A percentile compares a stretch with the other conserved stretches of the same genome.
Evolutionary conservation across 1,284 basidiomycete species (phyloP).

Genomic region (Lentinula novae-zelandiae): DNA sequence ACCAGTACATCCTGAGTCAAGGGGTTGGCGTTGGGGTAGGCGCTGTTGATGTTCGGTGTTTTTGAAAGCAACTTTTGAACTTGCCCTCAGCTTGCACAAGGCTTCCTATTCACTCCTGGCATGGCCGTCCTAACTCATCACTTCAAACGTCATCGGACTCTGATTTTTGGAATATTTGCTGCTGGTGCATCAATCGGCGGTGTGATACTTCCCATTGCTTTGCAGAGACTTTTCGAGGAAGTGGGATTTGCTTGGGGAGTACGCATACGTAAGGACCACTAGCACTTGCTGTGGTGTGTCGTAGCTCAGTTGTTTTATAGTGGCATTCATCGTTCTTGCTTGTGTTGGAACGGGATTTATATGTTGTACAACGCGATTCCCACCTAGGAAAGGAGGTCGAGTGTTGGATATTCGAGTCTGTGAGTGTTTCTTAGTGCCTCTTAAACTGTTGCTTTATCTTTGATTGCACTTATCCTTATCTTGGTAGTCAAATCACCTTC

Average conservation of each 20-base stretch:
- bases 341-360: slow-evolving; percentile 17
- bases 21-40: slow-evolving; percentile 20
- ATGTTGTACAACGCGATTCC: slow-evolving; percentile 16
- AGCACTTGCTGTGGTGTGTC: neutral
- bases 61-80: neutral
- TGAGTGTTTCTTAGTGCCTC: slow-evolving; percentile 4
- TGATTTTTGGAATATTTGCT: slow-evolving; percentile 20
- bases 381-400: slow-evolving; percentile 14
- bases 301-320: slow-evolving; percentile 4
- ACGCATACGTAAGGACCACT: slow-evolving; percentile 14
- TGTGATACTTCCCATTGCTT: slow-evolving; percentile 18
- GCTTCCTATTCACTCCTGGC: slow-evolving; percentile 17
- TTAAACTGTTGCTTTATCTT: no score
- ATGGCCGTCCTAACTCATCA: slow-evolving; percentile 20
- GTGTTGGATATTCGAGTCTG: slow-evolving; percentile 19
- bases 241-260: slow-evolving; percentile 20
- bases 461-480: neutral
- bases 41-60: neutral
- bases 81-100: slow-evolving; percentile 15
- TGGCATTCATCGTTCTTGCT: slow-evolving; percentile 18
- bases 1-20: slow-evolving; percentile 19
- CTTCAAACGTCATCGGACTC: slow-evolving; percentile 15
- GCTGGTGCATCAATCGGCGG: slow-evolving; percentile 18
- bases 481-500: slow-evolving; percentile 15
- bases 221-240: slow-evolving; percentile 16